Percentiles rank a stretch among this genome's conserved stretches.
These are phyloP conservation scores for Suillus variegatus DNA, from an alignment of 768 basidiomycete genomes.

Conservation along the genomic window DNA sequence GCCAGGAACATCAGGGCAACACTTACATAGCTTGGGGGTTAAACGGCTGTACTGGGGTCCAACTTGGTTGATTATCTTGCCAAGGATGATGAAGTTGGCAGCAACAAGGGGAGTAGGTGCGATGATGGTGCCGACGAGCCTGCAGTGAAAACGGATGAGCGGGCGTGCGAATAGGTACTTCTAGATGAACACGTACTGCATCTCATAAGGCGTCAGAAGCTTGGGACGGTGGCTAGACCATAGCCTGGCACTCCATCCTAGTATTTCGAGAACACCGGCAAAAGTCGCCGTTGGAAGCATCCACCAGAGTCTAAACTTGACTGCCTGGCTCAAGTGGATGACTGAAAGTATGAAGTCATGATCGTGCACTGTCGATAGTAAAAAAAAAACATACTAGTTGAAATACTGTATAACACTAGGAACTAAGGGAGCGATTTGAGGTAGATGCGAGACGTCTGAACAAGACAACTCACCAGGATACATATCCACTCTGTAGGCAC, in stretches of 20 bases:
- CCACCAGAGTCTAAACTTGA: constrained; percentile 51
- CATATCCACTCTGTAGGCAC: constrained; percentile 41
- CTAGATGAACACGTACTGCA: constrained; percentile 37
- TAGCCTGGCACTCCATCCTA: constrained; percentile 57
- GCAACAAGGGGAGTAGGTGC: constrained; percentile 61
- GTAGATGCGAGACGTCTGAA: neutral
- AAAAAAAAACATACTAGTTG: constrained; percentile 33
- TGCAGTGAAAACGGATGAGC: constrained; percentile 4
- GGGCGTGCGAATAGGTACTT: too few relatives aligned
- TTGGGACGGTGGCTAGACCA: constrained; percentile 43
- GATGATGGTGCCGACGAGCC: constrained; percentile 45
- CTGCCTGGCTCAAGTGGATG: constrained; percentile 46
- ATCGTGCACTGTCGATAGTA: neutral
- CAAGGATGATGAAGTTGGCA: constrained; percentile 56
- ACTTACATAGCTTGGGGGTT: constrained; percentile 30
- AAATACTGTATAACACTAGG: constrained; percentile 41
- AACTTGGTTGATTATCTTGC: constrained; percentile 42
- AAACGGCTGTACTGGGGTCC: constrained; percentile 55
- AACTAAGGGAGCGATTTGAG: constrained; percentile 21
- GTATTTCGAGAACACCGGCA: constrained; percentile 49
- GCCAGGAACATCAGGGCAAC: neutral
- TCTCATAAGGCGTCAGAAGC: constrained; percentile 36
- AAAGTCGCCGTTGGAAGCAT: constrained; percentile 49
- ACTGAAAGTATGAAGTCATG: constrained; percentile 31
- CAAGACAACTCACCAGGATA: constrained; percentile 18